Base-by-base conservation (phyloP, 805 yeast genomes). In the Metschnikowia gruessii region DNA sequence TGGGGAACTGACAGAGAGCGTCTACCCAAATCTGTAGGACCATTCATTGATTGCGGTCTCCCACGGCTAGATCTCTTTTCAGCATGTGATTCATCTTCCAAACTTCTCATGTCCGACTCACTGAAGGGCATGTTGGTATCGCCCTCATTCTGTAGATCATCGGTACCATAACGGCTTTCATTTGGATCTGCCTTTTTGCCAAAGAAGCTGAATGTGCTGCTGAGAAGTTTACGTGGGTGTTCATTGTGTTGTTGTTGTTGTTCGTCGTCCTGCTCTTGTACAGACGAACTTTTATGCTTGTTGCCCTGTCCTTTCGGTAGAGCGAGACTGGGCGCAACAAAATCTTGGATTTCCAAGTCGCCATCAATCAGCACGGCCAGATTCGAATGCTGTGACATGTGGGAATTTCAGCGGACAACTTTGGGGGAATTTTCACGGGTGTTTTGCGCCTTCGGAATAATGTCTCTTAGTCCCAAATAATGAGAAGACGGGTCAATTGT, bases 171-270 rank as follows among this genome's bases (percentile, higher is more conserved):
- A 31, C 76, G 53, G 5, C 56, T 45, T 44, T 71, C 74, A 21
- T 58, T 52, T 17, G 60, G 62, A 49, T 71, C 76, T 1, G 48
- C 50, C 24, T 47, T 47, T 12, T 41, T 46, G n/a, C 58, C 51
- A 30, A 66, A 65, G 44, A 68, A 65, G 10, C 60, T 51, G 51
- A 68, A 59, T 0, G 74, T 56, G 45, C 69, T 70, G n/a, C 62
- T 59, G 8, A 68, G 51, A 1, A 57, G 46, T 31, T 58, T 58
- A 13, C 66, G 61, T 4, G 28, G 8, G 6, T 35, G 24, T 6
- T 36, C 43, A 8, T 28, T 19, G 16, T 35, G 16, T 28, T 17
- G 31, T 13, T 18, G 40, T 13, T 26, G 40, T 10, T 37, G 9
- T 8, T 24, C 33, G 12, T 38, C 42, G 22, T 31, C 6, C 36